Percentiles rank a stretch among this genome's conserved stretches.
phyloP scores from a whole-genome alignment of 176 grass and related monocot species.

The Cenchrus purpureus region DNA sequence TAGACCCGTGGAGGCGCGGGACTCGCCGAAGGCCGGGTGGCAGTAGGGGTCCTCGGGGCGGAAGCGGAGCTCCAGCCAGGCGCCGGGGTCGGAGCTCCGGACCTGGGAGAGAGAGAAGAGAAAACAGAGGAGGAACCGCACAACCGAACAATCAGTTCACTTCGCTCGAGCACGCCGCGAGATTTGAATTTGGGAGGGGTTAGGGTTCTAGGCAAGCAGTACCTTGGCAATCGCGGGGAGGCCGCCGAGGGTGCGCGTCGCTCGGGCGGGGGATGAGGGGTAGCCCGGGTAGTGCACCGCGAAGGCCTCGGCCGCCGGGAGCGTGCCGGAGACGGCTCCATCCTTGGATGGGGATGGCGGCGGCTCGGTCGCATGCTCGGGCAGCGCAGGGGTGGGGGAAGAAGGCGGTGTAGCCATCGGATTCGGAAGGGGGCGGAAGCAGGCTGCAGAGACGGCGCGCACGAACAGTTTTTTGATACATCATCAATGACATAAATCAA shows the following conservation, averaged over 20 bases:
- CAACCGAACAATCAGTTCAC: too few relatives aligned
- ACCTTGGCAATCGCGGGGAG: constrained; percentile 70
- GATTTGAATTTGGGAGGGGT: not conserved
- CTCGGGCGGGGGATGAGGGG: constrained; percentile 64
- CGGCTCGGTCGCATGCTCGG: not conserved
- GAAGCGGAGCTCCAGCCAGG: constrained; percentile 75
- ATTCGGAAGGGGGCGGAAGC: not conserved
- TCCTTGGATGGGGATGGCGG: constrained; percentile 41
- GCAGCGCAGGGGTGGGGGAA: not conserved
- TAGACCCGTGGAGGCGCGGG: constrained; percentile 49
- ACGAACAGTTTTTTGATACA: too few relatives aligned
- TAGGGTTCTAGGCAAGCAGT: constrained; percentile 20
- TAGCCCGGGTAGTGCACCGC: constrained; percentile 82
- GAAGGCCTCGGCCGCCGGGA: constrained; percentile 63
- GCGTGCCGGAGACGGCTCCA: constrained; percentile 55
- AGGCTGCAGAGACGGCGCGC: too few relatives aligned
- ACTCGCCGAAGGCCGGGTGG: constrained; percentile 70
- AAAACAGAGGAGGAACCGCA: not conserved
- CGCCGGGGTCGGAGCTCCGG: constrained; percentile 42
- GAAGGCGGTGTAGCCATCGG: constrained; percentile 10
- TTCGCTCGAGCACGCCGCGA: too few relatives aligned
- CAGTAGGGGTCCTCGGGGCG: constrained; percentile 81
- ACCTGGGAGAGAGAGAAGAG: constrained; percentile 23
- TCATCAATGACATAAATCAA: too few relatives aligned
- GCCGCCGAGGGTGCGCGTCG: constrained; percentile 64